Conservation (phyloP, 495 filamentous ascomycete genomes). For the Podospora pseudoanserina region DNA sequence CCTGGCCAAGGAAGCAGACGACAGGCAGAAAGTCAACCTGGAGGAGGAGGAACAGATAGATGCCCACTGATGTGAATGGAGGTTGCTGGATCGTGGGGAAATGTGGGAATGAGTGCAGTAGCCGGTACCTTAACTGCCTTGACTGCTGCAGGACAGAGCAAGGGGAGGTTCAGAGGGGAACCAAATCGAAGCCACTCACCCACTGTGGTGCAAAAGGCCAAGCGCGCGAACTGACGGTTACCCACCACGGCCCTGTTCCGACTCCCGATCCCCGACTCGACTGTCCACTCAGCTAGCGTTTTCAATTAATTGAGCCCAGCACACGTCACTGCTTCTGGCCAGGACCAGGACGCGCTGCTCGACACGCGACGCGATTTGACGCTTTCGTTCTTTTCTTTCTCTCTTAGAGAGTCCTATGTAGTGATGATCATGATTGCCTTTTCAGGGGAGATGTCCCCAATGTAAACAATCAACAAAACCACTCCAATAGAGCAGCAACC, state of each 20-base stretch:
- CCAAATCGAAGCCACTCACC: constrained; percentile 11
- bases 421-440: background rate
- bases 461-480: constrained; percentile 6
- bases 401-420: too few species aligned
- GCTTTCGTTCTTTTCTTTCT: background rate
- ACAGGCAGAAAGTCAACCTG: background rate
- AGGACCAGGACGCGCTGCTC: constrained; percentile 13
- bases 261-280: constrained; percentile 11
- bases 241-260: constrained; percentile 13
- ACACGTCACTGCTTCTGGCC: constrained; percentile 6
- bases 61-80: background rate
- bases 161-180: constrained; percentile 17
- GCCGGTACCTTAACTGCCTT: constrained; percentile 10
- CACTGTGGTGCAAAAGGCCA: constrained; percentile 8
- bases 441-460: background rate
- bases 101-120: background rate
- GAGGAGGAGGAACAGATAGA: background rate
- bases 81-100: background rate
- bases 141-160: constrained; percentile 4
- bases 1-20: background rate
- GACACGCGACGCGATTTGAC: constrained; percentile 15
- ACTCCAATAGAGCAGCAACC: background rate
- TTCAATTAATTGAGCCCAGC: constrained; percentile 18
- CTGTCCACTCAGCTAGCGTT: constrained; percentile 9
- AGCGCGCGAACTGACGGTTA: constrained; percentile 15